Conservation (phyloP, 2,329 filamentous ascomycete genomes). For the Colletotrichum sp. region DNA sequence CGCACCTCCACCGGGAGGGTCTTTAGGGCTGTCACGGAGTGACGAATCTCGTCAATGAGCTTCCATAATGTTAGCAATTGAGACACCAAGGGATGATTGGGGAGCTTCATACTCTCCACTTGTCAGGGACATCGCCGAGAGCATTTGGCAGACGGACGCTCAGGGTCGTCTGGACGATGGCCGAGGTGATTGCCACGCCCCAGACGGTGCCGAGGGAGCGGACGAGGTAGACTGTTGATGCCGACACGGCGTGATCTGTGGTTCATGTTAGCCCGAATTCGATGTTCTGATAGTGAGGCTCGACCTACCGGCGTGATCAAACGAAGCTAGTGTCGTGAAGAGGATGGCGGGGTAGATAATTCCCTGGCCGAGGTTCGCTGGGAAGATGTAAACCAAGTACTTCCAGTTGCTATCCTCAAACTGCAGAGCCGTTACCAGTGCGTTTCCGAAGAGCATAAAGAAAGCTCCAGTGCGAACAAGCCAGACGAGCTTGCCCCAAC, state of each 20-base stretch:
- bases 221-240: constrained; percentile 68
- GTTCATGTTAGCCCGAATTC: neutral
- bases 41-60: constrained; percentile 66
- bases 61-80: constrained; percentile 33
- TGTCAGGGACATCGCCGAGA: constrained; percentile 60
- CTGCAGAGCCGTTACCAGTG: constrained; percentile 52
- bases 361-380: constrained; percentile 64
- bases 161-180: constrained; percentile 67
- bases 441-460: constrained; percentile 59
- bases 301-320: constrained; percentile 62
- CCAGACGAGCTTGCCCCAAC: constrained; percentile 55
- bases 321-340: constrained; percentile 67
- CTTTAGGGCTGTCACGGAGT: constrained; percentile 62
- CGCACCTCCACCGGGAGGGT: constrained; percentile 61
- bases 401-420: constrained; percentile 58
- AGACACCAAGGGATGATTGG: neutral
- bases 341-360: constrained; percentile 63
- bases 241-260: constrained; percentile 65
- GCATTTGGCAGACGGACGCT: constrained; percentile 57
- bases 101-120: constrained; percentile 55
- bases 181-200: constrained; percentile 67
- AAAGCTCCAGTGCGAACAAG: constrained; percentile 56
- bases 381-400: constrained; percentile 62
- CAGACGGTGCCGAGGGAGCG: constrained; percentile 68
- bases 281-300: neutral